Evolutionary conservation across 441 rosid species (phyloP), one percentile per base, ranked within the genome.

Genomic region (Syzygium malaccense): DNA sequence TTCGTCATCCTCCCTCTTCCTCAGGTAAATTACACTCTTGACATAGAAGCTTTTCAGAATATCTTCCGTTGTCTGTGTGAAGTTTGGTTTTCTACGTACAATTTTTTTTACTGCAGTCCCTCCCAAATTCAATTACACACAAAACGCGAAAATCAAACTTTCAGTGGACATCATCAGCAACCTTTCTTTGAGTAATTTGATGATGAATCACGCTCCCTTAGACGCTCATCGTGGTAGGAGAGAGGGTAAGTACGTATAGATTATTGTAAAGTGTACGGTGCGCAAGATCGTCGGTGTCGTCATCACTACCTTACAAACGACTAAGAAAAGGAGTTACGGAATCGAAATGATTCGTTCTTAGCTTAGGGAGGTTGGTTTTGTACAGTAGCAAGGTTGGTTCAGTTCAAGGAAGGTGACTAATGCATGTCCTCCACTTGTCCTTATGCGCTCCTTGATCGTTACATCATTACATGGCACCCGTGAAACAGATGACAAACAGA

Each of bases 1-100:
- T 95, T 97, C 48, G 96, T 96, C 64, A 92, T 96, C 88, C 97
- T 96, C 60, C 99, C 99, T 17, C 88, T 96, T 33, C 98, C 98
- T 66, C 99, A 97, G 99, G 99, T 97, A 30, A 51, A 33, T 51
- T 51, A 49, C 71, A 56, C 57, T 33, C 66, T n/a, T 15, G 86
- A 55, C 7, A n/a, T 5, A 51, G 25, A n/a, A 15, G 86, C 56
- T 53, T 55, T 17, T 55, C 33, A 10, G 56, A 3, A 48, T 14
- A 45, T 83, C 86, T 26, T 49, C 30, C 49, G 33, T 14, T 6
- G 30, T 45, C 30, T 49, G 86, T 28, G 30, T 14, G 14, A 18
- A 83, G 54, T 26, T 48, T 83, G 19, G n/a, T 83, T 17, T 14
- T 83, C 56, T 14, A 14, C 58, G 56, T 18, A 49, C n/a, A 28